phyloP scores from a whole-genome alignment of 345 rosid species.

The Carallia brachiata region DNA sequence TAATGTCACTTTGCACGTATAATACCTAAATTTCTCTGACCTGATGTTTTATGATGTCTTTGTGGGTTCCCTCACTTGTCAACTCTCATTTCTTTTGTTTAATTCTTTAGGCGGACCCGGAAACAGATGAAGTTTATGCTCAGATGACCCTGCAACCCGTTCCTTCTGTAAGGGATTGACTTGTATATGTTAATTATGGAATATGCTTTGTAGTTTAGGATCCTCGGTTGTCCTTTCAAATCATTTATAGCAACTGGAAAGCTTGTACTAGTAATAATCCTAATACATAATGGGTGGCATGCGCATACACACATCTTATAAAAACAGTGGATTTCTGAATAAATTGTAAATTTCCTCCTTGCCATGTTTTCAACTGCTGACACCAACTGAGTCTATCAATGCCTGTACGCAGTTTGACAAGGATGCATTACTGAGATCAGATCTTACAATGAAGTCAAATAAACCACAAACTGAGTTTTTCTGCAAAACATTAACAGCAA shows the following conservation, averaged over 20 bases:
- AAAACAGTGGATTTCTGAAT: background rate
- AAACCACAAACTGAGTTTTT: slow-evolving; percentile 81
- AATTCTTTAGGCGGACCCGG: slow-evolving; percentile 76
- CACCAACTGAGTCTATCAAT: slow-evolving; percentile 26
- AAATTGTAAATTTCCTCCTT: slow-evolving; percentile 1
- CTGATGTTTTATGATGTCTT: background rate
- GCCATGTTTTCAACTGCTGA: slow-evolving; percentile 13
- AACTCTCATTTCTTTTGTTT: slow-evolving; percentile 22
- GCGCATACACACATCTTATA: too few species aligned
- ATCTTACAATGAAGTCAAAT: slow-evolving; percentile 68
- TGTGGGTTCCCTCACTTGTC: background rate
- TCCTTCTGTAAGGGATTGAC: slow-evolving; percentile 46
- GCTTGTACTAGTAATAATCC: background rate
- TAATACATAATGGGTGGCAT: too few species aligned
- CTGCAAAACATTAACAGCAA: slow-evolving; percentile 93
- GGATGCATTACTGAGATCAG: slow-evolving; percentile 85
- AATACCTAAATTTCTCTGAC: background rate
- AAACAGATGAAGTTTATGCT: slow-evolving; percentile 96
- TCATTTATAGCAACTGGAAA: slow-evolving; percentile 4
- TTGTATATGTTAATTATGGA: slow-evolving; percentile 13
- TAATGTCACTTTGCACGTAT: slow-evolving; percentile 80
- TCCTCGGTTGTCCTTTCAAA: slow-evolving; percentile 10
- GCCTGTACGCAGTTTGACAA: slow-evolving; percentile 70
- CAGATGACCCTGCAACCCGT: slow-evolving; percentile 97
- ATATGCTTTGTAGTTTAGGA: slow-evolving; percentile 6